Evolutionary conservation across 106 monocot genomes (phyloP).

Genomic region (Hemerocallis citrina): DNA sequence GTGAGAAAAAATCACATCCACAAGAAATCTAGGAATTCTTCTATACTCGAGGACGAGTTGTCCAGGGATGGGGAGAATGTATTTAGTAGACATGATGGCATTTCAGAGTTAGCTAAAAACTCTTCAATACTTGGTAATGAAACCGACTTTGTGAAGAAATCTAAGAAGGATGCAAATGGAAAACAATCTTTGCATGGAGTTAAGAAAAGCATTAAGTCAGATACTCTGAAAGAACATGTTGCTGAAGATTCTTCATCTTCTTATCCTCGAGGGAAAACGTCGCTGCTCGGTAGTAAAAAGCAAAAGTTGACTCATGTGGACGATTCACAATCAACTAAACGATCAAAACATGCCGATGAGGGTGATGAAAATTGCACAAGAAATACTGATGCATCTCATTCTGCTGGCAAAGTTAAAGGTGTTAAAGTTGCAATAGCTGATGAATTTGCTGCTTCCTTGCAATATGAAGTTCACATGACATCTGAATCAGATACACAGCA

Average conservation of each 20-base stretch:
- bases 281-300: slow-evolving; percentile 18
- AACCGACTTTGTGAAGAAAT: slow-evolving; percentile 2
- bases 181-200: slow-evolving; percentile 5
- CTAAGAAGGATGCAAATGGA: slow-evolving; percentile 16
- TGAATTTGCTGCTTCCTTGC: neutral
- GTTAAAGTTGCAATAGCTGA: slow-evolving; percentile 5
- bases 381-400: slow-evolving; percentile 5
- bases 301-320: slow-evolving; percentile 15
- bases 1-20: slow-evolving; percentile 4
- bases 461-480: slow-evolving; percentile 10
- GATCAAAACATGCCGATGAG: slow-evolving; percentile 21
- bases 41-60: neutral
- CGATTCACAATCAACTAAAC: slow-evolving; percentile 29
- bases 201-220: slow-evolving; percentile 8
- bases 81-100: no score
- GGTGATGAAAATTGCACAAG: slow-evolving; percentile 4
- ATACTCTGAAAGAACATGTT: neutral
- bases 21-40: neutral
- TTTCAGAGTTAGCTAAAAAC: slow-evolving; percentile 3
- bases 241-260: slow-evolving; percentile 11
- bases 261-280: slow-evolving; percentile 5
- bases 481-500: neutral
- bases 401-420: slow-evolving; percentile 8
- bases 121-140: slow-evolving; percentile 21
- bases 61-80: no score